Base-by-base conservation (phyloP, 1,284 basidiomycete species). In the Trichosporon sp. region DNA sequence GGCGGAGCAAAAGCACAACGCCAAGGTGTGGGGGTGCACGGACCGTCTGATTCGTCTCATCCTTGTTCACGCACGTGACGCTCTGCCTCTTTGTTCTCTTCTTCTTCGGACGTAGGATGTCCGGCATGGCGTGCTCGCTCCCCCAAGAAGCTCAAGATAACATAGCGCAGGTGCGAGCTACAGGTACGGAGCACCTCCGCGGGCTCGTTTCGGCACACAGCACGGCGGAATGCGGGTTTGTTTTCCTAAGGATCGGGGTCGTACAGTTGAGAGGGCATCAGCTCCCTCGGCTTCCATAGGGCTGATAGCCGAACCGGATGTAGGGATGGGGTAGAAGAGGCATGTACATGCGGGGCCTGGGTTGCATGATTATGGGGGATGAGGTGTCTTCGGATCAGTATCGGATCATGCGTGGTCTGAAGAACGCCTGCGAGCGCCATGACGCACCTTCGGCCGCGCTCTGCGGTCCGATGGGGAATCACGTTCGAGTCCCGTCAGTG, bases 21-120 rank as follows among this genome's bases (percentile, higher is more conserved):
- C 46, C 46, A 19, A 54, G 51, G 19, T 54, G 51, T 16, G 51
- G 51, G 51, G 51, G 51, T 21, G 51, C 51, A 54, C 51, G n/a
- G 51, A 21, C 51, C 51, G 51, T 10, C 26, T 4, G 6, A 7
- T 19, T 16, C 14, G 46, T 37, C 14, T 48, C 16, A 19, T 11
- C 10, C 1, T 12, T 40, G 12, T 12, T 12, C 38, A 40, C 51
- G 51, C 51, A 54, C 19, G 51, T 54, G 51, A 12, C 51, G 51
- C 51, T 21, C 2, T 19, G 10, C 8, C 51, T 54, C 51, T 26
- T 26, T 54, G 51, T 26, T 21, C 19, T 51, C n/a, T 6, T 21
- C 19, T 54, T 8, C 7, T 4, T 10, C 51, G 7, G 46, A 48
- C 38, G 38, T 46, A n/a, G 43, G 2, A 4, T 14, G 7, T 4